Evolutionary conservation across 345 rosid genomes (phyloP), one percentile per base, ranked within the genome.

Genomic region (thale cress (Arabidopsis thaliana)): DNA sequence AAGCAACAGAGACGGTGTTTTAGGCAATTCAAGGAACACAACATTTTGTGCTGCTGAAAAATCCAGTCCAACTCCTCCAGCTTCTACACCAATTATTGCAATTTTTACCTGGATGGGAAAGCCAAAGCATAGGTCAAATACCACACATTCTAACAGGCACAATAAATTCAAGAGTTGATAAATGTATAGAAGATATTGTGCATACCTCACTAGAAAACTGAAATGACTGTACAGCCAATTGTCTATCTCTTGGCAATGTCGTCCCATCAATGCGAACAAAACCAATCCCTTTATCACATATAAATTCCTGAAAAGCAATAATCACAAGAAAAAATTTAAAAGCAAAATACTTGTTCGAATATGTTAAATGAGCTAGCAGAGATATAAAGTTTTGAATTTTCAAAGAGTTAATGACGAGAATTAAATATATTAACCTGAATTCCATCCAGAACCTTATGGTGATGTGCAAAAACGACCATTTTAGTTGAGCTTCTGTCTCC

Each of bases 251-350:
- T 40, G 98, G 76, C 53, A 88, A 87, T 5, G 98, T 90, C 51
- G 66, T 89, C 79, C 98, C 98, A 90, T 94, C 98, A 78, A 94
- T 94, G 68, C 97, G 97, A 46, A 91, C 86, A 73, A 94, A 94
- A 69, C 80, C 77, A 67, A 94, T 79, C 79, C 84, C 90, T 84
- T 90, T 94, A 85, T 91, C 91, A 80, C 91, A 87, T 72, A 90
- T 36, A 74, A 87, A 88, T 78, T 94, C 96, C 97, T 94, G 85
- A 51, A 37, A 78, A 20, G 42, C 53, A 62, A 76, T 66, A 38
- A 6, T 61, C 64, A 76, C 74, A 60, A 10, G 23, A 16, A 6
- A 14, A 37, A 32, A 5, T 67, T 30, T 33, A 6, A 14, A 60
- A 75, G 56, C n/a, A 73, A 48, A 74, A 11, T 42, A 68, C 72